These are phyloP conservation scores for Olyra latifolia DNA, from an alignment of 176 grass and related monocot species.

Conservation along the genomic window DNA sequence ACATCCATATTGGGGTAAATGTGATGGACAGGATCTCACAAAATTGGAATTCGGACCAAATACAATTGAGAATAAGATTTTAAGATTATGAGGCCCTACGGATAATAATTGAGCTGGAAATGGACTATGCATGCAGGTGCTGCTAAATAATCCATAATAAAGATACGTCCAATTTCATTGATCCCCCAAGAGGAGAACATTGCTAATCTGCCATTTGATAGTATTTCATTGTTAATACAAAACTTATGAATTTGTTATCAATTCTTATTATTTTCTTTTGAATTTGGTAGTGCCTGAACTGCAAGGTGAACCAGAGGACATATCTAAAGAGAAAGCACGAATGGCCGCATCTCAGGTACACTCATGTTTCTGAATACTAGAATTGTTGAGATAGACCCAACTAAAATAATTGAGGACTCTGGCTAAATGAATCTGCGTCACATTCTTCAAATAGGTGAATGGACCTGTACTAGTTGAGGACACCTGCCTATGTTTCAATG, in stretches of 20 bases:
- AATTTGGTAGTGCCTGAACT: constrained; percentile 79
- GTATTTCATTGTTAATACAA: neutral
- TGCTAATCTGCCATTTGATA: neutral
- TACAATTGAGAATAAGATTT: constrained; percentile 9
- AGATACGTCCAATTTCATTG: neutral
- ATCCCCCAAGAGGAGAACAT: too few relatives aligned
- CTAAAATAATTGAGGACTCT: neutral
- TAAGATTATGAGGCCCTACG: neutral
- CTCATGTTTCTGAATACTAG: neutral
- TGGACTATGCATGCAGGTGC: neutral
- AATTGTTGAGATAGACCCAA: neutral
- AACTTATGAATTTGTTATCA: neutral
- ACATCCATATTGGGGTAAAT: neutral
- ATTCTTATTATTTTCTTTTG: neutral
- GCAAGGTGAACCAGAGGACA: constrained; percentile 94
- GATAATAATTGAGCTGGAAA: constrained; percentile 17
- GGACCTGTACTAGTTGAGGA: constrained; percentile 96
- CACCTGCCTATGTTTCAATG: constrained; percentile 97
- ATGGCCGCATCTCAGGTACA: constrained; percentile 78
- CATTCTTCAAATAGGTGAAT: constrained; percentile 58
- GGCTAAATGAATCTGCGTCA: constrained; percentile 14
- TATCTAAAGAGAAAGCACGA: constrained; percentile 95
- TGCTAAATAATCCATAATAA: neutral
- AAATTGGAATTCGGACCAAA: neutral
- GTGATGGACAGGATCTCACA: neutral